Evolutionary conservation across 768 basidiomycete genomes (phyloP).

Genomic region (Collybia nuda): DNA sequence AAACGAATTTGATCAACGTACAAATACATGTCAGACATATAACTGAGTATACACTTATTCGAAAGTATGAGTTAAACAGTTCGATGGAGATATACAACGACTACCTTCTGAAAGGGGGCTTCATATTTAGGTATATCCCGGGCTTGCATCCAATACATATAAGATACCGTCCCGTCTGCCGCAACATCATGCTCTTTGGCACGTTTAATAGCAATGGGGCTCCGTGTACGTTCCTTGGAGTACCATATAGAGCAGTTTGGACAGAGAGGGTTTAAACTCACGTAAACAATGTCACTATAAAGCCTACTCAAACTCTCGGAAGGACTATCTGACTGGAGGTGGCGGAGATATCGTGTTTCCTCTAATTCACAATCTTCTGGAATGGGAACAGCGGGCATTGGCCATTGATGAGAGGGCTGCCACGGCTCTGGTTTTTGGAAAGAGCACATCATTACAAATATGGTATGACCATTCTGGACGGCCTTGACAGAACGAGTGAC

Average conservation of each 20-base stretch:
- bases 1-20: slow-evolving; percentile 30
- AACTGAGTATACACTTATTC: slow-evolving; percentile 71
- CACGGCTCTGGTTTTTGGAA: slow-evolving; percentile 80
- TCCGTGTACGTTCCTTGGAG: slow-evolving; percentile 59
- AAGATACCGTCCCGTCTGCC: slow-evolving; percentile 46
- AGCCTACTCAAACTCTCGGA: slow-evolving; percentile 32
- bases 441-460: slow-evolving; percentile 72
- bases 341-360: slow-evolving; percentile 36
- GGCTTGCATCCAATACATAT: slow-evolving; percentile 83
- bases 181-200: slow-evolving; percentile 42
- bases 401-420: slow-evolving; percentile 69
- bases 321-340: slow-evolving; percentile 32
- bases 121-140: slow-evolving; percentile 65
- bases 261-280: slow-evolving; percentile 10
- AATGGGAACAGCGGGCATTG: slow-evolving; percentile 57
- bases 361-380: slow-evolving; percentile 68
- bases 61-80: not conserved
- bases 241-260: not conserved
- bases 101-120: slow-evolving; percentile 74
- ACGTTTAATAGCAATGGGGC: slow-evolving; percentile 67
- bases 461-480: slow-evolving; percentile 46
- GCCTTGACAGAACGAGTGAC: slow-evolving; percentile 65
- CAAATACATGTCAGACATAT: slow-evolving; percentile 80
- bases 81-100: not conserved
- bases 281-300: slow-evolving; percentile 28